Conservation (phyloP, 768 basidiomycete species). For the Leucosporidium yakuticum region DNA sequence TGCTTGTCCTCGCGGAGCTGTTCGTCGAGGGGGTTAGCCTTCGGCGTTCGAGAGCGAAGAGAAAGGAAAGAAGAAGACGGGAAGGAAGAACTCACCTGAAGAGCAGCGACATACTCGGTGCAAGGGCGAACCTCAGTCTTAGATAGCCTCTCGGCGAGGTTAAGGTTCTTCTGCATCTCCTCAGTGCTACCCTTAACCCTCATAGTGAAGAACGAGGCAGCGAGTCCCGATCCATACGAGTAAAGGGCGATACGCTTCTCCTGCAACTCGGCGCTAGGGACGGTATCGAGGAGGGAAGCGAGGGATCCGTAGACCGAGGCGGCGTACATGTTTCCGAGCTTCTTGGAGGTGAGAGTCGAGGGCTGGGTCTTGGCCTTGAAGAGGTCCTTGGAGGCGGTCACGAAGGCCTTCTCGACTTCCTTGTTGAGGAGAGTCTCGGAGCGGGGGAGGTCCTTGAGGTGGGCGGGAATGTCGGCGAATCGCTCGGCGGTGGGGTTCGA, state of each 20-base stretch:
- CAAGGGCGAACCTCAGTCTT: slow-evolving; percentile 86
- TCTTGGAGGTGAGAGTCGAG: slow-evolving; percentile 75
- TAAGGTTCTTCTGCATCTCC: slow-evolving; percentile 72
- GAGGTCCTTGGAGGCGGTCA: slow-evolving; percentile 64
- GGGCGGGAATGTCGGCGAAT: slow-evolving; percentile 59
- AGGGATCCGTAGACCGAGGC: slow-evolving; percentile 92
- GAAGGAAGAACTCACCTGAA: slow-evolving; percentile 44
- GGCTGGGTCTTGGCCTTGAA: slow-evolving; percentile 73
- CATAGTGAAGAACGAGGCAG: slow-evolving; percentile 87
- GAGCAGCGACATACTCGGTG: slow-evolving; percentile 82
- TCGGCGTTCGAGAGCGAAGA: neutral
- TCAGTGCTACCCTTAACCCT: slow-evolving; percentile 80
- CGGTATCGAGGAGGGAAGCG: slow-evolving; percentile 70
- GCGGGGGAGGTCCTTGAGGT: slow-evolving; percentile 58
- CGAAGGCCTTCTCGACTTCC: slow-evolving; percentile 88
- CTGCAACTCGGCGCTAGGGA: slow-evolving; percentile 62
- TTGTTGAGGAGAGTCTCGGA: slow-evolving; percentile 83
- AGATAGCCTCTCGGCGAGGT: slow-evolving; percentile 69
- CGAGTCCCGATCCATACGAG: slow-evolving; percentile 93
- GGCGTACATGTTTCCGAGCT: slow-evolving; percentile 98
- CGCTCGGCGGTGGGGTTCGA: slow-evolving; percentile 60
- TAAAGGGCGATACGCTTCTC: slow-evolving; percentile 88
- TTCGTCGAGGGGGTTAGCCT: neutral
- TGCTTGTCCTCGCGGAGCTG: slow-evolving; percentile 96
- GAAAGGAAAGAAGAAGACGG: neutral